Conservation (phyloP, 768 basidiomycete species). For the Pilatotrama ljubarskyi region DNA sequence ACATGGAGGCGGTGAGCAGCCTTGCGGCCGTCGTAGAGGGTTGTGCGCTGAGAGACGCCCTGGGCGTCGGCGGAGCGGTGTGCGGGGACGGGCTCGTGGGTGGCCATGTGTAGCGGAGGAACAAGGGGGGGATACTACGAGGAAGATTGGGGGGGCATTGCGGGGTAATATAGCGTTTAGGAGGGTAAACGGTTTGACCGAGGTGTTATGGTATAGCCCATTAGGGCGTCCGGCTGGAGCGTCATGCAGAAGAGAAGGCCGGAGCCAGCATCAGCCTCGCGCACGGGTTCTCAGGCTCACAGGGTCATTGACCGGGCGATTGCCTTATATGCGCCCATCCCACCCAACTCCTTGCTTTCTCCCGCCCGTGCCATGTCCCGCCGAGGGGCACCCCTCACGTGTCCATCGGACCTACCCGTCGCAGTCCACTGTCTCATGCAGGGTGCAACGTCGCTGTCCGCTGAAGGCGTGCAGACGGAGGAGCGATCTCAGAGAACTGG, state of each 20-base stretch:
- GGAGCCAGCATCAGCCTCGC: background rate
- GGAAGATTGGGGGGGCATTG: background rate
- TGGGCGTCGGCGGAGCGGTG: constrained; percentile 19
- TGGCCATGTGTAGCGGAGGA: constrained; percentile 4
- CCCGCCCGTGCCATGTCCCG: constrained; percentile 4
- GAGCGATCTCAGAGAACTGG: no score
- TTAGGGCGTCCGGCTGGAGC: background rate
- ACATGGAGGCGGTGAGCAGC: constrained; percentile 38
- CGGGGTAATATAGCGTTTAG: constrained; percentile 12
- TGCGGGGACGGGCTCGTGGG: background rate
- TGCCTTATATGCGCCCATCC: background rate
- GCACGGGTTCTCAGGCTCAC: constrained; percentile 9
- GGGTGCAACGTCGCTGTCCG: background rate
- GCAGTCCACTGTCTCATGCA: background rate
- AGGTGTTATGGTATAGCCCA: constrained; percentile 11
- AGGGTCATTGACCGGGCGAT: background rate
- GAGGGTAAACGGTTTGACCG: constrained; percentile 15
- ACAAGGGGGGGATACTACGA: background rate
- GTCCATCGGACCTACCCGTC: background rate
- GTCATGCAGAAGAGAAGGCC: constrained; percentile 16
- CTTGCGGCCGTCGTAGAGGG: constrained; percentile 33
- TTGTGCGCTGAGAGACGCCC: constrained; percentile 18
- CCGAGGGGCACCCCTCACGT: constrained; percentile 9
- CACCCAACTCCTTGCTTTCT: background rate
- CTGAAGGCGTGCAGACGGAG: no score